A percentile compares a stretch with the other conserved stretches of the same genome.
These are phyloP conservation scores for Exophiala sideris DNA, from an alignment of 2,329 filamentous ascomycete genomes.

Conservation along the genomic window DNA sequence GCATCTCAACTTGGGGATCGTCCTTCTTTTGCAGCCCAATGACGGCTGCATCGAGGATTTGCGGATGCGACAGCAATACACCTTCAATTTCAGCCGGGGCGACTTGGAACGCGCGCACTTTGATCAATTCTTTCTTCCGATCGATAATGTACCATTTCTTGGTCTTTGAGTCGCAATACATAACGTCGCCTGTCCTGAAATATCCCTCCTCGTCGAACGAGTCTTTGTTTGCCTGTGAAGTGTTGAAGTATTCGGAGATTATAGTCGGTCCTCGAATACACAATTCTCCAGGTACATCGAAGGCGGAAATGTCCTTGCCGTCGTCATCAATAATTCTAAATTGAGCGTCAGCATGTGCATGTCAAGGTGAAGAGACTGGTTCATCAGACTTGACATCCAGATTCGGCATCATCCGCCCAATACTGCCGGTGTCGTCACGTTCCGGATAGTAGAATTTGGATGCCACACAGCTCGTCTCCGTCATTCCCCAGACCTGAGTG, in stretches of 20 bases:
- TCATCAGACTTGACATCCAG: constrained; percentile 18
- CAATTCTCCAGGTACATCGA: constrained; percentile 46
- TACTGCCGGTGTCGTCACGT: constrained; percentile 18
- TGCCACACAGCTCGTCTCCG: constrained; percentile 39
- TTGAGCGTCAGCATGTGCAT: background rate
- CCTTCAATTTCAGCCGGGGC: constrained; percentile 48
- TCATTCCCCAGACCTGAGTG: constrained; percentile 55
- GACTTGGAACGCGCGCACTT: constrained; percentile 42
- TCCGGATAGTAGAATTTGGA: constrained; percentile 17
- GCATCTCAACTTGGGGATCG: constrained; percentile 26
- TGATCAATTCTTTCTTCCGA: constrained; percentile 41
- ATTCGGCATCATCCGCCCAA: constrained; percentile 18
- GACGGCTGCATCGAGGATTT: constrained; percentile 46
- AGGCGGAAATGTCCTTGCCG: constrained; percentile 54
- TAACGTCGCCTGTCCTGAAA: constrained; percentile 58
- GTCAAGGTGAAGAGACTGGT: background rate
- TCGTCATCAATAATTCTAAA: constrained; percentile 52
- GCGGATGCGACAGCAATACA: constrained; percentile 43
- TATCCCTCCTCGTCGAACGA: constrained; percentile 47
- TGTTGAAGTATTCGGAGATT: constrained; percentile 38
- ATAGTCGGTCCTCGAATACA: constrained; percentile 41
- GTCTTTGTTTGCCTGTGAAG: constrained; percentile 32
- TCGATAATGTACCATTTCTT: constrained; percentile 59
- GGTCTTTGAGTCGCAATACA: constrained; percentile 63
- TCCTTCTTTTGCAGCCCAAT: constrained; percentile 43